Conservation (phyloP, 257 asterid species). For the Henckelia pumila region DNA sequence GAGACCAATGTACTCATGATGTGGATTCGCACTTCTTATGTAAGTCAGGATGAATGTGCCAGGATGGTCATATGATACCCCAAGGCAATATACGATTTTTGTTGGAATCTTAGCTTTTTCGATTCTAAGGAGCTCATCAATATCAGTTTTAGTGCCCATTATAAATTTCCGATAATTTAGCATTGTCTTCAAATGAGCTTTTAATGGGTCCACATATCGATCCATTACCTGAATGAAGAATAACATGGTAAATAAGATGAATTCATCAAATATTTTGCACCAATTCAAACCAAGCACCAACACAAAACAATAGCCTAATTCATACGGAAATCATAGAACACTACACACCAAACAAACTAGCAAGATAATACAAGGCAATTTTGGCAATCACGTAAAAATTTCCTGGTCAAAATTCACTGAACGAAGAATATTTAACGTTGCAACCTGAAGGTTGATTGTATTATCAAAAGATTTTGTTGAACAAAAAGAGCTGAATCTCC, state of each 20-base stretch:
- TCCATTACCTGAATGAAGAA: conserved; percentile 74
- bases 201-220: conserved; percentile 97
- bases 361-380: not conserved
- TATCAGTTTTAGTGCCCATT: conserved; percentile 77
- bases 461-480: not conserved
- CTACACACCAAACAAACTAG: conserved; percentile 6
- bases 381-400: not conserved
- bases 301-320: not conserved
- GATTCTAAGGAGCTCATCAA: conserved; percentile 72
- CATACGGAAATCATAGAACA: not conserved
- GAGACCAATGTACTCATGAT: conserved; percentile 88
- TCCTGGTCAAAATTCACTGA: not conserved
- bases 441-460: not conserved
- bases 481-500: no score
- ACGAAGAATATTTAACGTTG: not conserved
- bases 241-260: conserved; percentile 8
- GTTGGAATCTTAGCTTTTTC: conserved; percentile 84
- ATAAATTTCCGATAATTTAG: conserved; percentile 87
- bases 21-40: conserved; percentile 89
- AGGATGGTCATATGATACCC: conserved; percentile 94
- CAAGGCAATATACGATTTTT: conserved; percentile 90
- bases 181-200: conserved; percentile 83
- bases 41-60: conserved; percentile 92
- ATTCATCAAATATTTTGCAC: not conserved
- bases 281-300: not conserved